Conservation (phyloP, 2,329 filamentous ascomycete genomes). For the Sphaerostilbella broomeana region DNA sequence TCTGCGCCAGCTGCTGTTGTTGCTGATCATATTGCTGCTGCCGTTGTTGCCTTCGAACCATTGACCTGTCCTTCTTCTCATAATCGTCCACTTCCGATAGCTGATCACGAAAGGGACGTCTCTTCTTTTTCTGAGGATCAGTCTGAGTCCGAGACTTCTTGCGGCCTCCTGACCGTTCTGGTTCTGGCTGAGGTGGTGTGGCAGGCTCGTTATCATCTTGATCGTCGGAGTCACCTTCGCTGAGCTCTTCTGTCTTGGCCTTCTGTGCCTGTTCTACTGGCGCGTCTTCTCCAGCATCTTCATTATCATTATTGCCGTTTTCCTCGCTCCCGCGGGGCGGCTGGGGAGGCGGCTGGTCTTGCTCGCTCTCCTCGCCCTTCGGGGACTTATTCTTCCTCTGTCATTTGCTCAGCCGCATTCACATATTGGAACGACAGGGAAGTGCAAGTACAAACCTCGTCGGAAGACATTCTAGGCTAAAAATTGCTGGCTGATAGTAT, state of each 20-base stretch:
- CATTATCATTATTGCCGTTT: conserved; percentile 4
- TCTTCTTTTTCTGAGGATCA: conserved; percentile 16
- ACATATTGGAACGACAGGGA: too few relatives aligned
- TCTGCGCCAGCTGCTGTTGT: conserved; percentile 17
- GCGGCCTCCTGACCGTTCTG: neutral
- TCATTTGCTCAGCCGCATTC: too few relatives aligned
- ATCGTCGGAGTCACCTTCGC: conserved; percentile 8
- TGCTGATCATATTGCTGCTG: conserved; percentile 19
- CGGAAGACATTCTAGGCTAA: conserved; percentile 12
- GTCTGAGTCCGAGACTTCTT: conserved; percentile 1
- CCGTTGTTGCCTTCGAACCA: conserved; percentile 24
- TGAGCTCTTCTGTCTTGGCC: conserved; percentile 3
- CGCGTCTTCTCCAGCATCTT: conserved; percentile 8
- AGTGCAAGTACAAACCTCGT: conserved; percentile 11
- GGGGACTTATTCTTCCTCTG: too few relatives aligned
- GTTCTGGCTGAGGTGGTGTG: conserved; percentile 7
- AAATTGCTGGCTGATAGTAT: too few relatives aligned
- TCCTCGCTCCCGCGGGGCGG: too few relatives aligned
- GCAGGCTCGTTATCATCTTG: conserved; percentile 4
- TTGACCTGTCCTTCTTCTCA: conserved; percentile 16
- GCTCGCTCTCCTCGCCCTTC: conserved; percentile 1
- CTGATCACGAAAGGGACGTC: conserved; percentile 9
- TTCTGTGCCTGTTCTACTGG: conserved; percentile 3
- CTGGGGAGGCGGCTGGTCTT: too few relatives aligned
- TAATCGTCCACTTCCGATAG: conserved; percentile 9